Evolutionary conservation across 805 yeast genomes (phyloP), one percentile per base, ranked within the genome.

Genomic region (Lipomyces chichibuensis): DNA sequence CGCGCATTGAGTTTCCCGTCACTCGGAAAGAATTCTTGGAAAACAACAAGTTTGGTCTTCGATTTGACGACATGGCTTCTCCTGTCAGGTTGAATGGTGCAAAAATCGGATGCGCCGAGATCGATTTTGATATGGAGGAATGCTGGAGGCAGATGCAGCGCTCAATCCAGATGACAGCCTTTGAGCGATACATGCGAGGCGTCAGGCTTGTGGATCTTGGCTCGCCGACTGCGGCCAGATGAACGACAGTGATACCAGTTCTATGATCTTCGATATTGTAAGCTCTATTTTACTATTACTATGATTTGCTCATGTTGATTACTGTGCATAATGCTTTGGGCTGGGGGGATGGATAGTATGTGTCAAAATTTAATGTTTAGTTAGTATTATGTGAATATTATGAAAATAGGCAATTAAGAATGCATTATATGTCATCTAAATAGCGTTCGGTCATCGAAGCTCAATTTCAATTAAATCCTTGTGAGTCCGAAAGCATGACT

Each of bases 41-140:
- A 23, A 43, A 43, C 49, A 7, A 11, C 23, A 43, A n/a, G 49
- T 43, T 43, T 43, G 49, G 49, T 43, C 49, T 43, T 43, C 49
- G 49, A 43, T 43, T 43, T 43, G 49, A 43, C 20, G 49, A 43
- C 49, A 43, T 43, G 49, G 49, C 49, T 43, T 43, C 49, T 43
- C 49, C 49, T 17, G 49, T 43, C 49, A 43, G 23, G 49, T 17
- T 43, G 49, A 43, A 43, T n/a, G 23, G 49, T 11, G 49, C 49
- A 1, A 43, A 43, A 43, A 8, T 43, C 25, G 49, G 49, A 43
- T 43, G 49, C 8, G 49, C 49, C 49, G 49, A 43, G 49, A 23
- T 43, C 23, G 25, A 43, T 9, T 43, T 43, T 43, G 49, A 43
- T n/a, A 43, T 43, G 49, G 49, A 43, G 9, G 49, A 43, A 3